These are phyloP conservation scores for Luvunga scandens DNA, from an alignment of 345 rosid species.

Conservation along the genomic window DNA sequence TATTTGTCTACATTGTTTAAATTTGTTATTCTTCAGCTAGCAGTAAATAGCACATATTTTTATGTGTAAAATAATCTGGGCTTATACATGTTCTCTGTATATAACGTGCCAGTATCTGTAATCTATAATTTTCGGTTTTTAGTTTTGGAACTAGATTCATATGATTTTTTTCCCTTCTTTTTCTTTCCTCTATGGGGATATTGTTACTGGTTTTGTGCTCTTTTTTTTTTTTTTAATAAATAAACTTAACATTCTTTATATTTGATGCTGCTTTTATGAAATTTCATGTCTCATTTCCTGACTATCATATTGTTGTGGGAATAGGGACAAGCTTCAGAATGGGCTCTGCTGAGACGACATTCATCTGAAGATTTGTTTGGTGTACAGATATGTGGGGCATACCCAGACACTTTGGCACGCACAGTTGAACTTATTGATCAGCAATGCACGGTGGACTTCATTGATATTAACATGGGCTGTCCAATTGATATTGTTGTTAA, in stretches of 20 bases:
- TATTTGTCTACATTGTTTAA: neutral
- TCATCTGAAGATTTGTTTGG: constrained; percentile 89
- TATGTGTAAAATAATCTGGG: neutral
- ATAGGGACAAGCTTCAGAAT: constrained; percentile 98
- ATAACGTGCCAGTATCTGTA: neutral
- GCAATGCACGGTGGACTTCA: constrained; percentile 80
- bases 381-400: constrained; percentile 90
- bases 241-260: neutral
- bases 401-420: constrained; percentile 69
- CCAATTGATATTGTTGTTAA: constrained; percentile 87
- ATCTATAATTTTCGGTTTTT: neutral
- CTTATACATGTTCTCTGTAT: neutral
- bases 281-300: neutral
- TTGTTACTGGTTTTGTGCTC: neutral
- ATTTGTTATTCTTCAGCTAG: neutral
- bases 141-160: neutral
- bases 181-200: neutral
- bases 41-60: neutral
- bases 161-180: neutral
- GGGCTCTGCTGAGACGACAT: constrained; percentile 94
- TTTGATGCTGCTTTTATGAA: neutral
- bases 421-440: constrained; percentile 78
- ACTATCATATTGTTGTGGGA: constrained; percentile 1
- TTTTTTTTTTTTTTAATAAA: neutral
- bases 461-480: constrained; percentile 98